phyloP scores from a whole-genome alignment of 345 rosid genomes.

The Rhodamnia argentea region DNA sequence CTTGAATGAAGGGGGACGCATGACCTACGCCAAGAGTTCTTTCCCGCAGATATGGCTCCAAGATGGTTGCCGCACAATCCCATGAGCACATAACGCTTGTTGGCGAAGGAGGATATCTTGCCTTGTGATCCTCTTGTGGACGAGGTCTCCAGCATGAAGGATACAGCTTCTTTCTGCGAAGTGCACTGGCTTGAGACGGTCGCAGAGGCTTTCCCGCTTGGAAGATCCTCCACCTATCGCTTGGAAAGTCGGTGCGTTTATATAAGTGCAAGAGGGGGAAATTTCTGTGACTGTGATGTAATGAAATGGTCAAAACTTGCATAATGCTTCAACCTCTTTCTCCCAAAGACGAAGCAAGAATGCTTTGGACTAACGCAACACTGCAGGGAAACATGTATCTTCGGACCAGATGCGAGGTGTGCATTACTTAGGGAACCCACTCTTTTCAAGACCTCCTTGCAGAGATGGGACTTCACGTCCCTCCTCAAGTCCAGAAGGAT shows the following conservation, averaged over 20 bases:
- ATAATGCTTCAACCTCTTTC: not conserved
- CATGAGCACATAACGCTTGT: not conserved
- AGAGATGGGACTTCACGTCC: slow-evolving; percentile 19
- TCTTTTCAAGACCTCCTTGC: slow-evolving; percentile 19
- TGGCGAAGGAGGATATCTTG: not conserved
- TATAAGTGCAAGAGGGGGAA: not conserved
- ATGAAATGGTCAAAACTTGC: not conserved
- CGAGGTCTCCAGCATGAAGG: not conserved
- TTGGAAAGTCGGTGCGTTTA: not conserved
- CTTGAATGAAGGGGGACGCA: not conserved
- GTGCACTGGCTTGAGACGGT: not conserved
- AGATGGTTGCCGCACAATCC: not conserved
- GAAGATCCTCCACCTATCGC: not conserved
- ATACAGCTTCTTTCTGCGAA: not conserved
- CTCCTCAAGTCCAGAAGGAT: slow-evolving; percentile 18
- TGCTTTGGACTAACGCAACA: not conserved
- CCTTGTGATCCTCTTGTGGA: not conserved
- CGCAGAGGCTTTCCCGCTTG: not conserved
- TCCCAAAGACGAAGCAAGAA: not conserved
- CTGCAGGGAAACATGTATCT: not conserved
- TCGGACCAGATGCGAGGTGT: not conserved
- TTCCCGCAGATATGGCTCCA: not conserved
- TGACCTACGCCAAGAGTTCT: not conserved
- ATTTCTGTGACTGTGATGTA: not conserved
- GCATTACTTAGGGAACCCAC: not conserved